A percentile compares a stretch with the other conserved stretches of the same genome.
Conservation (phyloP, 768 basidiomycete genomes). For the Hydnomerulius pinastri region DNA sequence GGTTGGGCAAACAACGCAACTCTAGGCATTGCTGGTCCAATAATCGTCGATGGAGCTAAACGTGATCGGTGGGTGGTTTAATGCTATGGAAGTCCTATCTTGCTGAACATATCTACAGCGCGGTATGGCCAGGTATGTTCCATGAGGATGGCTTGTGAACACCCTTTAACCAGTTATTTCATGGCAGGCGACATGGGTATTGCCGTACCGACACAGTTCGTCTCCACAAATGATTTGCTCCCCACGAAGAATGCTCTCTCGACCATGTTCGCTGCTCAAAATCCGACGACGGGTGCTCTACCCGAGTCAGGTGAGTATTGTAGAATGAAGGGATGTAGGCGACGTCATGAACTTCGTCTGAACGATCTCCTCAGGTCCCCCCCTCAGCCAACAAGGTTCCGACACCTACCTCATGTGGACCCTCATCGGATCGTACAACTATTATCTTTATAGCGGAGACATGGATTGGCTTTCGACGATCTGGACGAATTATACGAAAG, state of each 20-base stretch:
- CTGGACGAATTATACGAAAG: constrained; percentile 60
- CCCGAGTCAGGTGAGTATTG: too few species aligned
- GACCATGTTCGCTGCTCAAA: constrained; percentile 57
- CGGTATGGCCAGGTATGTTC: too few species aligned
- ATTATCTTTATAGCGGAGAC: constrained; percentile 58
- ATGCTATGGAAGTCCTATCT: constrained; percentile 51
- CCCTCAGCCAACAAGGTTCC: constrained; percentile 22
- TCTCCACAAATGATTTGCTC: too few species aligned
- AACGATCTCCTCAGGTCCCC: too few species aligned
- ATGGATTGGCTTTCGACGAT: constrained; percentile 47
- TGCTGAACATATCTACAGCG: too few species aligned
- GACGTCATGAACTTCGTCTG: too few species aligned
- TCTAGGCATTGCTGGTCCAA: constrained; percentile 57
- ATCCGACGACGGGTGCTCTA: constrained; percentile 53
- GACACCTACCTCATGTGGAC: constrained; percentile 66
- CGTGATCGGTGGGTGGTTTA: constrained; percentile 50
- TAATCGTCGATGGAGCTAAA: constrained; percentile 64
- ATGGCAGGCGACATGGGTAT: too few species aligned
- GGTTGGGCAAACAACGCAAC: constrained; percentile 56
- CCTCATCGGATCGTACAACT: constrained; percentile 59
- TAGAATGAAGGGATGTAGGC: too few species aligned
- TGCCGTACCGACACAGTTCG: too few species aligned
- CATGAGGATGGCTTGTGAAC: too few species aligned
- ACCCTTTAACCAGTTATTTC: too few species aligned
- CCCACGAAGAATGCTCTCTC: constrained; percentile 61